Percentiles rank a stretch among this genome's conserved stretches.
These are phyloP conservation scores for Emericellopsis atlantica DNA, from an alignment of 2,329 filamentous ascomycete species.

Conservation along the genomic window DNA sequence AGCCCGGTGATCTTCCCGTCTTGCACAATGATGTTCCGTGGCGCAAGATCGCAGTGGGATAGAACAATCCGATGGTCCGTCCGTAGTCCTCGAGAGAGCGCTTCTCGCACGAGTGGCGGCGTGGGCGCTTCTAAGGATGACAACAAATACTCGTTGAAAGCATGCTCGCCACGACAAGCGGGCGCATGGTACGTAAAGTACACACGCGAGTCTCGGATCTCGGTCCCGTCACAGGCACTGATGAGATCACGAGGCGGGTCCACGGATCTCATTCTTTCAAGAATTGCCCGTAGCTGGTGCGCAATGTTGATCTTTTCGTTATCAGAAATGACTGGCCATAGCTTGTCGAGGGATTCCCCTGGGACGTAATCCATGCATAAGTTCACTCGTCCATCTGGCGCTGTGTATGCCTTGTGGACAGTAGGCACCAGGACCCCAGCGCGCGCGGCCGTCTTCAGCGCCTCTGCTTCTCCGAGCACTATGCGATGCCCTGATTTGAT, in stretches of 20 bases:
- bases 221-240: conserved; percentile 11
- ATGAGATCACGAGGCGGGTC: conserved; percentile 9
- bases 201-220: conserved; percentile 12
- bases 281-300: conserved; percentile 11
- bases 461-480: conserved; percentile 12
- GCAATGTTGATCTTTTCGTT: conserved; percentile 9
- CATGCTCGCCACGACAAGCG: conserved; percentile 8
- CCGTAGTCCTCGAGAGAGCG: conserved; percentile 10
- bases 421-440: conserved; percentile 10
- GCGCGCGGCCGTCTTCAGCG: conserved; percentile 7
- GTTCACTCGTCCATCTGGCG: conserved; percentile 6
- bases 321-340: conserved; percentile 11
- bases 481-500: conserved; percentile 13
- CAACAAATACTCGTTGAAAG: conserved; percentile 13
- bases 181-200: conserved; percentile 9
- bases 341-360: conserved; percentile 11
- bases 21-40: conserved; percentile 27
- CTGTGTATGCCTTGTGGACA: conserved; percentile 6
- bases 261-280: conserved; percentile 11
- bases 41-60: conserved; percentile 36
- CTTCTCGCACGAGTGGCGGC: conserved; percentile 8
- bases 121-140: conserved; percentile 5
- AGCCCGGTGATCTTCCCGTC: conserved; percentile 12
- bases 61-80: conserved; percentile 23
- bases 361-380: conserved; percentile 13